Base-by-base conservation (phyloP, 2,329 filamentous ascomycete genomes). In the Colletotrichum godetiae region DNA sequence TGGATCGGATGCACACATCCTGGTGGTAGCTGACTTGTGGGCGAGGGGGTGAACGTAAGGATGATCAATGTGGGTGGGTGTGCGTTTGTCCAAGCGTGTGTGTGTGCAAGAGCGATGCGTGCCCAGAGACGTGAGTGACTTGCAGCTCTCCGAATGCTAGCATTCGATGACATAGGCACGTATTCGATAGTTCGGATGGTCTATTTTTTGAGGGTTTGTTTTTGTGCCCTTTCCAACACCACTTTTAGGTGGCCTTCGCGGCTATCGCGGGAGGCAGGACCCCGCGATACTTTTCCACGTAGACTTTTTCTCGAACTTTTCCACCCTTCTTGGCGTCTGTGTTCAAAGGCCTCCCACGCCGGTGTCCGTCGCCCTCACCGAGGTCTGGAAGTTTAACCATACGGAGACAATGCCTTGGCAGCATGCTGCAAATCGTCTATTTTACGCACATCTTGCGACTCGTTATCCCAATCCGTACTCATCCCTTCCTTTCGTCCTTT, bases 261-360 rank as follows among this genome's bases (percentile, higher is more conserved):
- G 70, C 70, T 70, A 66, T 49, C 62, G 67, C 67, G 46, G 52
- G 35, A 61, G 13, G 31, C 55, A 46, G 22, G 35, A 27, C 6
- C 29, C 5, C n/a, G 33, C n/a, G 27, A 49, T 22, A 49, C 15
- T 49, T 49, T 49, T n/a, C 10, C 42, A 49, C 42, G 19, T 57
- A 70, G 55, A 12, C 67, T 70, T 71, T 61, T 71, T 66, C 67
- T 66, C 71, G 49, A 71, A 62, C 57, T 33, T 69, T 70, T 70
- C 56, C 19, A 65, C 52, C 12, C 68, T 31, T 22, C 67, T 58
- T 71, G 27, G 60, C 60, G 42, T 52, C 60, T 61, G 19, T 33
- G 67, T 70, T 49, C 7, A 57, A 42, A 60, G 33, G 33, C 33
- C 59, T 60, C 55, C 33, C 29, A 55, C 31, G 49, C 37, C 65